Conservation (phyloP, 139 green algal genomes). For the Tetraselmis chui region DNA sequence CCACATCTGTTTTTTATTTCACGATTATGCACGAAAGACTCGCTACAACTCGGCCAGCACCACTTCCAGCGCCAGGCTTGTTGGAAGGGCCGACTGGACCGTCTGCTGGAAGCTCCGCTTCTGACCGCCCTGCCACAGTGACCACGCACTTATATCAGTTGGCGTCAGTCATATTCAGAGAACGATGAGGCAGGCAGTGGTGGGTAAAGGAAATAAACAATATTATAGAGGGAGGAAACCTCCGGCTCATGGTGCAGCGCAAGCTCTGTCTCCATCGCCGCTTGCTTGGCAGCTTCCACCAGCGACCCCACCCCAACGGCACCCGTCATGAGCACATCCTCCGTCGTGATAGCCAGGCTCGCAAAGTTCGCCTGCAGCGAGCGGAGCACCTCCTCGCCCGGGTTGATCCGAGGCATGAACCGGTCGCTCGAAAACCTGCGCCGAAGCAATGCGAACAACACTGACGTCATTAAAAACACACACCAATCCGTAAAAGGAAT, state of each 20-base stretch:
- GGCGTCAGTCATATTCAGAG: too few relatives aligned
- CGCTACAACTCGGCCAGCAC: neutral
- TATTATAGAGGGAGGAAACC: too few relatives aligned
- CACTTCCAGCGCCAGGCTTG: neutral
- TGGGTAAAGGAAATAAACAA: too few relatives aligned
- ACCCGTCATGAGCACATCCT: neutral
- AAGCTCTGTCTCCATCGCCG: neutral
- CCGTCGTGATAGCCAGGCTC: neutral
- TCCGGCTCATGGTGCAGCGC: neutral
- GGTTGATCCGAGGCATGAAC: neutral
- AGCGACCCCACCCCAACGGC: neutral
- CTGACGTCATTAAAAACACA: too few relatives aligned
- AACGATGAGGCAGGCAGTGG: too few relatives aligned
- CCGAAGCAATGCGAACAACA: too few relatives aligned
- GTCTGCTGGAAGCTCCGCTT: neutral
- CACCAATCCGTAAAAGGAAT: too few relatives aligned
- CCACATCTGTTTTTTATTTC: too few relatives aligned
- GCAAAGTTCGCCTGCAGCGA: neutral
- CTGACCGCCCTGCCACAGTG: neutral
- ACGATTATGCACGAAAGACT: too few relatives aligned
- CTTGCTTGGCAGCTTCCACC: neutral
- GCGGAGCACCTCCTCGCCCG: neutral
- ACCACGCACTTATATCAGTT: too few relatives aligned
- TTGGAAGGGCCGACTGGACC: neutral
- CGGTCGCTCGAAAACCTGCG: neutral